Evolutionary conservation across 2,329 filamentous ascomycete genomes (phyloP).

Genomic region (Hypoxylon sp.): DNA sequence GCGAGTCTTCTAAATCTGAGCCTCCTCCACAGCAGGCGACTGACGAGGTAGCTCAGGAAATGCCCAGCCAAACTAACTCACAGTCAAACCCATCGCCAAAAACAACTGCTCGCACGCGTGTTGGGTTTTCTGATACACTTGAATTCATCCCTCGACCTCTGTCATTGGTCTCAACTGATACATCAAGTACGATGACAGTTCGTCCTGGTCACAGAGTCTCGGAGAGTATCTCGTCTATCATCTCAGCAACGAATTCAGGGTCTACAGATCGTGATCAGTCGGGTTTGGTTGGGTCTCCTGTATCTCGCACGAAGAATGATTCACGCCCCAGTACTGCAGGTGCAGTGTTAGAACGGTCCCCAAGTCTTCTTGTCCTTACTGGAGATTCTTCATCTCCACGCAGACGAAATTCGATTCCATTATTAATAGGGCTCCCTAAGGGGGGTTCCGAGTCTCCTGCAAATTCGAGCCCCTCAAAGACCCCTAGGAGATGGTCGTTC

Average conservation of each 20-base stretch:
- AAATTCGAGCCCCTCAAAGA: slow-evolving; percentile 66
- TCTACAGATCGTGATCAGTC: slow-evolving; percentile 60
- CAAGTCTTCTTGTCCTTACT: slow-evolving; percentile 56
- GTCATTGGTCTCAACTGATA: slow-evolving; percentile 87
- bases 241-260: slow-evolving; percentile 69
- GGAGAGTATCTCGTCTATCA: slow-evolving; percentile 84
- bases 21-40: slow-evolving; percentile 41
- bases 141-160: slow-evolving; percentile 87
- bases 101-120: slow-evolving; percentile 70
- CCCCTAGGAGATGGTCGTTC: slow-evolving; percentile 73
- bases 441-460: slow-evolving; percentile 54
- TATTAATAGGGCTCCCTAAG: slow-evolving; percentile 63
- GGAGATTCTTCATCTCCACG: slow-evolving; percentile 58
- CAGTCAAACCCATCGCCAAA: slow-evolving; percentile 53
- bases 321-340: slow-evolving; percentile 79
- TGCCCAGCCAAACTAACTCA: slow-evolving; percentile 48
- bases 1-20: slow-evolving; percentile 39
- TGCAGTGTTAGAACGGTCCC: slow-evolving; percentile 73
- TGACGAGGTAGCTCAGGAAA: slow-evolving; percentile 53
- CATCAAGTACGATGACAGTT: slow-evolving; percentile 81
- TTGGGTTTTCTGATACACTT: slow-evolving; percentile 87
- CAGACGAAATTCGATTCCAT: slow-evolving; percentile 73
- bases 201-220: slow-evolving; percentile 80
- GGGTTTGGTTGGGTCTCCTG: slow-evolving; percentile 57
- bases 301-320: slow-evolving; percentile 62